Evolutionary conservation across 2,329 filamentous ascomycete genomes (phyloP), one percentile per base, ranked within the genome.

Genomic region (Alternaria arbusti): DNA sequence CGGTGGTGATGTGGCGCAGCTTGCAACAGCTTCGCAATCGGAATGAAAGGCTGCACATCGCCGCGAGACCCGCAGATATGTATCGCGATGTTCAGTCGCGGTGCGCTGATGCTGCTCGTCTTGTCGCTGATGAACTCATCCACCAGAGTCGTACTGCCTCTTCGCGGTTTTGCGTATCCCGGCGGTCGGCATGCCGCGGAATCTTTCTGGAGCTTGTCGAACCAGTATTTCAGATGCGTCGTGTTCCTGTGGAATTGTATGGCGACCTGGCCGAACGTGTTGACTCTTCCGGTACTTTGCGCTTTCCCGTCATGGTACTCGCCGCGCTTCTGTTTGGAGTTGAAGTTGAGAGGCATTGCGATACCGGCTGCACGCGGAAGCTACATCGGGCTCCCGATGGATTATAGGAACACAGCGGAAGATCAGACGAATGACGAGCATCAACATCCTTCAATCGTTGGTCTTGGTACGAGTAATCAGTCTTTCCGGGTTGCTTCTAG

Each of bases 21-120:
- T 23, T 72, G 78, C 0, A 89, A 72, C n/a, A 84, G 79, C 43
- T 81, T 84, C 0, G 86, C 87, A 4, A 90, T 80, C 0, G 87
- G 86, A 55, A 89, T 79, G 60, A 89, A 89, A 0, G 87, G 87
- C 60, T 89, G 87, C 3, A 88, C 84, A 70, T 88, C 86, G 7
- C 86, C 86, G 55, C 84, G 79, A 4, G 80, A 82, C 9, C 84
- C 84, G 2, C 87, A 85, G 6, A 87, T 84, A 52, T 87, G 86
- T 56, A 88, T 86, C 1, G 87, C 85, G 46, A 87, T 83, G 60
- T 87, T 86, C 30, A 87, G 32, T 44, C 59, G 57, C 7, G 70
- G 69, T 7, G 50, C 46, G 13, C 9, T 50, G 45, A 36, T 69
- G 44, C 46, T 15, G 22, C 17, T 32, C 6, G 11, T 44, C 11